Percentiles rank a stretch among this genome's conserved stretches.
Conservation (phyloP, 176 grass and related monocot species). For the Aegilops speltoides region DNA sequence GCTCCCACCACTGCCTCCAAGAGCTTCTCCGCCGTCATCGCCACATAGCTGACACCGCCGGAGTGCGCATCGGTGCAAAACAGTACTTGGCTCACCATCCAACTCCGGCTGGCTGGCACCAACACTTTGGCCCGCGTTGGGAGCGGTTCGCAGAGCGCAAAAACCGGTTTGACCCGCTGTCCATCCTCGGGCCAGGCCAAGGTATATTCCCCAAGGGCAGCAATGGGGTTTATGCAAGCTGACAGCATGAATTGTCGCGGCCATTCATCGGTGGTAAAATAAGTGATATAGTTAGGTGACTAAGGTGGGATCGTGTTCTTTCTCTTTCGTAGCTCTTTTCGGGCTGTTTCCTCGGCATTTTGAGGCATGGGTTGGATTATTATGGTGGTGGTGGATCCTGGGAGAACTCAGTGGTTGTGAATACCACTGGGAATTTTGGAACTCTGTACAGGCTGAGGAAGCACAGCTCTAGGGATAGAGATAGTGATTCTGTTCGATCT, state of each 20-base stretch:
- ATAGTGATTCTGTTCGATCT: conserved; percentile 39
- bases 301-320: conserved; percentile 22
- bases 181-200: conserved; percentile 74
- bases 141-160: conserved; percentile 63
- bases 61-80: conserved; percentile 36
- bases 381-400: neutral
- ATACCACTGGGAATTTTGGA: conserved; percentile 41
- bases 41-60: conserved; percentile 39
- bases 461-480: conserved; percentile 45
- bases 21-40: conserved; percentile 51
- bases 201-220: conserved; percentile 60
- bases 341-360: conserved; percentile 28
- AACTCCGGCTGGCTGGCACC: conserved; percentile 39
- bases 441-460: conserved; percentile 70
- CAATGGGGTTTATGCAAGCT: conserved; percentile 11
- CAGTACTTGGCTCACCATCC: conserved; percentile 77
- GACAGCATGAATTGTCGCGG: neutral
- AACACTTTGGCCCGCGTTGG: conserved; percentile 62
- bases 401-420: conserved; percentile 23
- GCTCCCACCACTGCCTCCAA: conserved; percentile 53
- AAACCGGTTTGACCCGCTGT: conserved; percentile 59
- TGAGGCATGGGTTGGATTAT: conserved; percentile 22
- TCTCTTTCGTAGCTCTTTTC: conserved; percentile 31
- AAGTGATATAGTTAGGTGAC: conserved; percentile 28
- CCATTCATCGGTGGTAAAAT: neutral